Base-by-base conservation (phyloP, 2,329 filamentous ascomycete species). In the Domatiomyces globalis region DNA sequence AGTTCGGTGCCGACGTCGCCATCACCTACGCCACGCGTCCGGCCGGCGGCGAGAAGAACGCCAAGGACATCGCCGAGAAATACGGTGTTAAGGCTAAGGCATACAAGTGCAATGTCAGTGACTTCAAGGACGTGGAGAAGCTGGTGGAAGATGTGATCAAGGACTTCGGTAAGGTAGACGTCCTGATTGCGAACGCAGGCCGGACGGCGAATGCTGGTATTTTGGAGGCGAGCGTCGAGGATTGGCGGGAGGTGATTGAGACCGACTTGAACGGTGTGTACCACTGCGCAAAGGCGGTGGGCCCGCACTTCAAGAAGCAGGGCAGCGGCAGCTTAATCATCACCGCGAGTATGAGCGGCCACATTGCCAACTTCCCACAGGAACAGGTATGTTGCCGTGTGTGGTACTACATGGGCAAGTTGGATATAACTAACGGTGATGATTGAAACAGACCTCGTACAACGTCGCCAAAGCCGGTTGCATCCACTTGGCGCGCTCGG, bases 251-350 rank as follows among this genome's bases (percentile, higher is more conserved):
- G 67, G 86, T 94, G 73, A 76, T 94, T 67, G 78, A 84, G 61
- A 83, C 90, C 63, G 94, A 95, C 68, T 75, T 94, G 60, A 92
- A 81, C n/a, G 89, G 88, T 10, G 81, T 77, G 25, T 86, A 87
- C 69, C 80, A 89, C 77, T 94, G 87, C 56, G 87, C 87, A 22
- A 86, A 90, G 72, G 87, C 87, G 18, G 85, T 87, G n/a, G 89
- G 88, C 33, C 77, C 82, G 51, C 84, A 92, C 69, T 83, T 83
- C 75, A 80, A 80, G 68, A 70, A 81, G 69, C 75, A 77, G 55
- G 77, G 78, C 60, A 80, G 71, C 9, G 81, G 81, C 48, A 78
- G 74, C 55, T 76, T 84, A 64, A 72, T 84, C 67, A 79, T 83
- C 65, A 84, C 81, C 42, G 73, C 80, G n/a, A 78, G 74, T 60